phyloP scores from a whole-genome alignment of 2,329 filamentous ascomycete species.

The Sclerotinia subarctica region DNA sequence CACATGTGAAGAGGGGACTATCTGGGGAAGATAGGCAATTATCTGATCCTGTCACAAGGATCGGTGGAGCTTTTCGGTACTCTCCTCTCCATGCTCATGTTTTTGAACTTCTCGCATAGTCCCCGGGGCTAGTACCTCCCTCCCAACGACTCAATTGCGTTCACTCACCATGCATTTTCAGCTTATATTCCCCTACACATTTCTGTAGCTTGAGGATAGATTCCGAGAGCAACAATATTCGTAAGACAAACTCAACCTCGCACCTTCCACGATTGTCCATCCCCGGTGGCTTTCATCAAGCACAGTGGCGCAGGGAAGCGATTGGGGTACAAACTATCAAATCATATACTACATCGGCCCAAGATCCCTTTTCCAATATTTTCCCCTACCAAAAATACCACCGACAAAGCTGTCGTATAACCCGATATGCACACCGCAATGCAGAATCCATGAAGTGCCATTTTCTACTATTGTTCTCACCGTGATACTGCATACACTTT shows the following conservation, averaged over 20 bases:
- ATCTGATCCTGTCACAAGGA: background rate
- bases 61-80: slow-evolving; percentile 1
- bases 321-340: background rate
- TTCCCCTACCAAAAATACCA: background rate
- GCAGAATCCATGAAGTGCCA: slow-evolving; percentile 3
- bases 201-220: background rate
- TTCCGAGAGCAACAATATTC: background rate
- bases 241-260: background rate
- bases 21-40: background rate
- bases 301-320: background rate
- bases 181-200: background rate
- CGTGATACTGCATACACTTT: slow-evolving; percentile 11
- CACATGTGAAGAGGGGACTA: background rate
- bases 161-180: background rate
- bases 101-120: background rate
- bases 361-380: slow-evolving; percentile 12
- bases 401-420: slow-evolving; percentile 17
- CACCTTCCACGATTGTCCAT: too few species aligned
- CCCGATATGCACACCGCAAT: slow-evolving; percentile 17
- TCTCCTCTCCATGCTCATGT: background rate
- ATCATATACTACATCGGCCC: slow-evolving; percentile 1
- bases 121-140: background rate
- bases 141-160: background rate
- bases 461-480: slow-evolving; percentile 12
- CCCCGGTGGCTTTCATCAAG: slow-evolving; percentile 1